Base-by-base conservation (phyloP, 345 rosid genomes). In the Hibiscus syriacus region DNA sequence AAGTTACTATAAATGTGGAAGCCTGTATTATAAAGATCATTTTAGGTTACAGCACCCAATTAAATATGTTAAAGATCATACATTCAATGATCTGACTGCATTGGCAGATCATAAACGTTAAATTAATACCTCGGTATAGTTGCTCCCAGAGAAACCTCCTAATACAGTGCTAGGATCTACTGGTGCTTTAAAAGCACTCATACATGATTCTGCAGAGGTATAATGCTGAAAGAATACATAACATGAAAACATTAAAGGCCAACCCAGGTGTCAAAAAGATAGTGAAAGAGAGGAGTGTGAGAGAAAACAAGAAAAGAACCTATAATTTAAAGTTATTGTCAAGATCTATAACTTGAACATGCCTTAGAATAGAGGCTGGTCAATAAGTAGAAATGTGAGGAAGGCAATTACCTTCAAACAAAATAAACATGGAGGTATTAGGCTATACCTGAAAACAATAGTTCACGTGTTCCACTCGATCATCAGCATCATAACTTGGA, bases 161-260 rank as follows among this genome's bases (percentile, higher is more conserved):
- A n/a, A n/a, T n/a, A n/a, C n/a, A n/a, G n/a, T n/a, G n/a, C n/a
- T n/a, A n/a, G 98, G 98, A 82, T 93, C 97, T 63, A 93, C 88
- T 13, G 98, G 98, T 39, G 85, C 98, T 78, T 93, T 93, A 78
- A 88, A 93, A 54, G 98, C 97, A 75, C 98, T 89, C 89, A 85
- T 70, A 77, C 98, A 93, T 64, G 82, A 54, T 10, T 90, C 98
- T 58, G 96, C 82, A 61, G 98, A 85, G 70, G 94, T 85, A 80
- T 76, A 93, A 76, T 93, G 97, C 98, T 93, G 83, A 76, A 70
- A 76, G 59, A 72, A 78, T 60, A 66, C 36, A 57, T 43, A 58
- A 5, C 4, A 53, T 34, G 43, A 16, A 20, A 50, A 20, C 45
- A 32, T 20, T 52, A 53, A 48, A 66, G 11, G 68, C 60, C 69